Percentiles rank a stretch among this genome's conserved stretches.
Evolutionary conservation across 2,329 filamentous ascomycete genomes (phyloP).

Genomic region (Calonectria hongkongensis): DNA sequence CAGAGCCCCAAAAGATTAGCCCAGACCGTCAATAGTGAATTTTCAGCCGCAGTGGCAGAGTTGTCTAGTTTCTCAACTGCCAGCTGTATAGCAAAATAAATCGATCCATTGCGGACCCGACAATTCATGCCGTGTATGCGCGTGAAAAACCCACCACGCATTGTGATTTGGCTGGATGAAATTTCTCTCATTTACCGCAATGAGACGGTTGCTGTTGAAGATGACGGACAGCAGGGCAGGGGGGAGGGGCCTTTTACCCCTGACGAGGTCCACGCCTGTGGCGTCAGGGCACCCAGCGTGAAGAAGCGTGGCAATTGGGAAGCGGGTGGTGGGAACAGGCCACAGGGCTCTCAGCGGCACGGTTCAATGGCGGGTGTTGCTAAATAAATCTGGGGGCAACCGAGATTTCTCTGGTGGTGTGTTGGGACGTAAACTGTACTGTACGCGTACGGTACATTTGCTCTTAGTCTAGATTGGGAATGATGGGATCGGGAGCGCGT

Average conservation of each 20-base stretch:
- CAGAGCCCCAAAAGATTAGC: background rate
- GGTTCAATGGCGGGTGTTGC: slow-evolving; percentile 40
- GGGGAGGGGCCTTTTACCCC: slow-evolving; percentile 34
- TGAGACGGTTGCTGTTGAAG: slow-evolving; percentile 29
- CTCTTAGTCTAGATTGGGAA: slow-evolving; percentile 23
- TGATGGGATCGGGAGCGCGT: slow-evolving; percentile 23
- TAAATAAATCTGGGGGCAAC: slow-evolving; percentile 48
- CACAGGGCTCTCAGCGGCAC: slow-evolving; percentile 15
- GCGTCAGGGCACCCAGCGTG: slow-evolving; percentile 37
- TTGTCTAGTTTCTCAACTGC: background rate
- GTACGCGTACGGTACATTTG: slow-evolving; percentile 33
- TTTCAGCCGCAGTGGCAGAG: background rate
- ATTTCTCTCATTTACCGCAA: slow-evolving; percentile 22
- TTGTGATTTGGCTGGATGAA: slow-evolving; percentile 28
- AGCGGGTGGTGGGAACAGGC: slow-evolving; percentile 20
- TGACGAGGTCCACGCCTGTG: slow-evolving; percentile 39
- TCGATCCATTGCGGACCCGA: slow-evolving; percentile 43
- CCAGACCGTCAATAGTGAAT: background rate
- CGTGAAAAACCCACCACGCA: background rate
- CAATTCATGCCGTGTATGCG: background rate
- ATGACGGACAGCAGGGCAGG: slow-evolving; percentile 34
- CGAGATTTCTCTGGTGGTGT: slow-evolving; percentile 22
- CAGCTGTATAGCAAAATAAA: background rate
- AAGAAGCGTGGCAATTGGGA: slow-evolving; percentile 34
- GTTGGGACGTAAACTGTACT: slow-evolving; percentile 38